Base-by-base conservation (phyloP, 2,329 filamentous ascomycete species). In the Colletotrichum sidae region DNA sequence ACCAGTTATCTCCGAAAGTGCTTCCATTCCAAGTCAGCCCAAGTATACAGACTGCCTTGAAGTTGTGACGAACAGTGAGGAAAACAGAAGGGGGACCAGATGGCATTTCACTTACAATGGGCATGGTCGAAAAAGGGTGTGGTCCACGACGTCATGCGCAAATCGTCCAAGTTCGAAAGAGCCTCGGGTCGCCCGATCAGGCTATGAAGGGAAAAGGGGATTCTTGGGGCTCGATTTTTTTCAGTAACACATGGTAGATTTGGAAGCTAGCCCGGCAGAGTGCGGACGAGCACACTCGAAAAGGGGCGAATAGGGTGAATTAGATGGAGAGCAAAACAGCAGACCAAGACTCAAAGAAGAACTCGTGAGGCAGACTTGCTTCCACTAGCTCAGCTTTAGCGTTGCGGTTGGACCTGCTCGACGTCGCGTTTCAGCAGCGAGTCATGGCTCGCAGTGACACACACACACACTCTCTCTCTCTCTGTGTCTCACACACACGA, bases 361-460 rank as follows among this genome's bases (percentile, higher is more conserved):
- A 25, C 25, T 25, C 25, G 25, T 25, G 25, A 25, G 58, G 52
- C 41, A 61, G n/a, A 38, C 46, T 49, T 25, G 25, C 25, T 25
- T 25, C 25, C 25, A 34, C 44, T 55, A 50, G 11, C 45, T 50
- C 39, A 25, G 25, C 25, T n/a, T 41, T 62, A 65, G 62, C 52
- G 59, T 44, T 42, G 58, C 41, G 62, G 45, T 66, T 38, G 58
- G 63, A 42, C 58, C 39, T 57, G 41, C 41, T 15, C 34, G 38
- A 57, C 37, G 52, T 66, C 42, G 52, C 37, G 63, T 66, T 66
- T 66, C 63, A 63, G 42, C 34, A 56, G 47, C 63, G 58, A 66
- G 63, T 66, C 63, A 65, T 45, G 44, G 56, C 49, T 37, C 58
- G 51, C 46, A 47, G 45, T 47, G 15, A 49, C 39, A 42, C 39